phyloP scores from a whole-genome alignment of 352 stramenopile genomes.

The Globisporangium okanoganense region DNA sequence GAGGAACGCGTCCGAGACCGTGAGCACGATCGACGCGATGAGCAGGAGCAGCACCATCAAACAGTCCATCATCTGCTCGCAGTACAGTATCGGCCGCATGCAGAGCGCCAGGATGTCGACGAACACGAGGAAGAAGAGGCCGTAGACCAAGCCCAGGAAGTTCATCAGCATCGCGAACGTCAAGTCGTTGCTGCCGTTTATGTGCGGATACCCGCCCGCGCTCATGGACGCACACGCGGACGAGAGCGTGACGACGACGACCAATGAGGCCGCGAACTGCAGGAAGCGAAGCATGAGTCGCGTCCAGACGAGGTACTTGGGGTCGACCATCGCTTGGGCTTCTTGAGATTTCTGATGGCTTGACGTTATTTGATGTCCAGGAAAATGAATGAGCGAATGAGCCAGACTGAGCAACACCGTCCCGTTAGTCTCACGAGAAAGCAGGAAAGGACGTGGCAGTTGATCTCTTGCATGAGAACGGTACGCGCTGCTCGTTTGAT shows the following conservation, averaged over 20 bases:
- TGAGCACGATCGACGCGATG: slow-evolving; percentile 15
- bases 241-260: slow-evolving; percentile 12
- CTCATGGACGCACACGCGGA: slow-evolving; percentile 2
- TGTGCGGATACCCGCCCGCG: neutral
- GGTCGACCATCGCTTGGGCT: neutral
- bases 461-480: neutral
- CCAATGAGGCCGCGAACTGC: slow-evolving; percentile 12
- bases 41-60: slow-evolving; percentile 13
- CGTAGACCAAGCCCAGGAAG: slow-evolving; percentile 17
- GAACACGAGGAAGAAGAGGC: slow-evolving; percentile 17
- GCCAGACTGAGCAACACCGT: neutral
- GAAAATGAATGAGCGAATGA: neutral
- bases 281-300: slow-evolving; percentile 16
- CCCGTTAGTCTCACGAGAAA: neutral
- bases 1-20: slow-evolving; percentile 3
- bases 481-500: neutral
- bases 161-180: slow-evolving; percentile 14
- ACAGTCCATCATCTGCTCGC: slow-evolving; percentile 16
- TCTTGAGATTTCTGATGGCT: too few species aligned
- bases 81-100: slow-evolving; percentile 16
- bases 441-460: neutral
- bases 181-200: slow-evolving; percentile 9
- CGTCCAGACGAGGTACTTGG: slow-evolving; percentile 19
- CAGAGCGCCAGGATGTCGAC: slow-evolving; percentile 14
- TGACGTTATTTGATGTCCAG: neutral